Evolutionary conservation across 1,284 basidiomycete species (phyloP), one percentile per base, ranked within the genome.

Genomic region (Fomitiporia mediterranea): DNA sequence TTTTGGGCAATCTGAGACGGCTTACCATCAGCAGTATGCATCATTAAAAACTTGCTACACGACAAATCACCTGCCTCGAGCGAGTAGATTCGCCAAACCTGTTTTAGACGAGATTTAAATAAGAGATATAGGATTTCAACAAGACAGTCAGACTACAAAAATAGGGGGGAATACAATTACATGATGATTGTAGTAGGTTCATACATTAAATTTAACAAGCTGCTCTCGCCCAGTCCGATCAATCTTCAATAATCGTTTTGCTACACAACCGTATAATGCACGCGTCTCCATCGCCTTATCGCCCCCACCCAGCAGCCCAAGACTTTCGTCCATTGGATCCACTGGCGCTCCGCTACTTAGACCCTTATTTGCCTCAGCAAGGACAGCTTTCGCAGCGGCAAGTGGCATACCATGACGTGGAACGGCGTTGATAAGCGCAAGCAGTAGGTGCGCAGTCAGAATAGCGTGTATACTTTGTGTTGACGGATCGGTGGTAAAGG

Each of bases 161-260:
- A 34, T 13, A 6, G 32, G 13, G 7, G 32, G 13, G 13, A 34
- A 6, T 34, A 34, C 6, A 34, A 13, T n/a, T 42, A 17, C 40
- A n/a, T n/a, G 40, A 42, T n/a, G n/a, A n/a, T n/a, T n/a, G n/a
- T n/a, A n/a, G n/a, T n/a, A 42, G 6, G n/a, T 5, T 68, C 64
- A 81, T 46, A 80, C 63, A 66, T 87, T 81, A 66, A 89, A 89
- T 60, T 78, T 78, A 21, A 89, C 84, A 6, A 82, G 73, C 67
- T 90, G 87, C 65, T 87, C 85, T 35, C 84, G 77, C 8, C 81
- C 78, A 27, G 84, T 80, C 47, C 88, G 73, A 51, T 90, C 86
- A 60, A 90, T 88, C 68, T 81, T 86, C 58, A 90, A 66, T 50
- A 90, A 69, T 56, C 85, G 75, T 70, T 89, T 90, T 21, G 84